phyloP scores from a whole-genome alignment of 176 grass and related monocot genomes.

The Oryza brachyantha region DNA sequence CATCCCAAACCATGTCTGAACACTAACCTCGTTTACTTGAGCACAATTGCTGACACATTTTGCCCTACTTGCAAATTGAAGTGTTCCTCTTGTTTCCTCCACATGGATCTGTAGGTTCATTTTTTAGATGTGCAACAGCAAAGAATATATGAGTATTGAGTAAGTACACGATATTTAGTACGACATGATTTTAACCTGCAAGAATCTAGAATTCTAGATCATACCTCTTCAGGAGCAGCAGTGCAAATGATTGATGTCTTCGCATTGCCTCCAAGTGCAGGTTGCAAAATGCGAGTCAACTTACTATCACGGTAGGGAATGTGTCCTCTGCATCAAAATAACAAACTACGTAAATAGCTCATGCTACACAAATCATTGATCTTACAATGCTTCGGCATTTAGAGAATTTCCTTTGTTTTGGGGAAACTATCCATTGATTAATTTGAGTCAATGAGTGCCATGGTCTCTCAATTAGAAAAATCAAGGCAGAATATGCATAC shows the following conservation, averaged over 20 bases:
- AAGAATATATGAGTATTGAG: neutral
- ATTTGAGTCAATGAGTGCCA: neutral
- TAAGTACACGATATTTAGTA: neutral
- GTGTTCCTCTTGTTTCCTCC: conserved; percentile 91
- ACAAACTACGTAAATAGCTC: conserved; percentile 1
- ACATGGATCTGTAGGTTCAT: conserved; percentile 57
- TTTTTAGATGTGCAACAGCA: neutral
- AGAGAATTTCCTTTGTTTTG: neutral
- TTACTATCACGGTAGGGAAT: conserved; percentile 99
- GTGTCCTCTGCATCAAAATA: conserved; percentile 74
- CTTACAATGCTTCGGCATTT: neutral
- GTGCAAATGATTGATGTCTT: conserved; percentile 97
- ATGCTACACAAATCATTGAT: neutral
- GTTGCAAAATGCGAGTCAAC: conserved; percentile 84
- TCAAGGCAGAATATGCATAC: neutral
- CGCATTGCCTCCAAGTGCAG: conserved; percentile 96
- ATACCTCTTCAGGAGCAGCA: conserved; percentile 90
- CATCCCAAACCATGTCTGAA: neutral
- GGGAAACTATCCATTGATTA: neutral
- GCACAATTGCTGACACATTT: conserved; percentile 94
- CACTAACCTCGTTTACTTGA: conserved; percentile 89
- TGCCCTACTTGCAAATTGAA: conserved; percentile 97
- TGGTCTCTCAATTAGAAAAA: neutral
- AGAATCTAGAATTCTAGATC: neutral
- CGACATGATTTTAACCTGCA: neutral